Evolutionary conservation across 768 basidiomycete species (phyloP).

Genomic region (Candolleomyces aberdarensis): DNA sequence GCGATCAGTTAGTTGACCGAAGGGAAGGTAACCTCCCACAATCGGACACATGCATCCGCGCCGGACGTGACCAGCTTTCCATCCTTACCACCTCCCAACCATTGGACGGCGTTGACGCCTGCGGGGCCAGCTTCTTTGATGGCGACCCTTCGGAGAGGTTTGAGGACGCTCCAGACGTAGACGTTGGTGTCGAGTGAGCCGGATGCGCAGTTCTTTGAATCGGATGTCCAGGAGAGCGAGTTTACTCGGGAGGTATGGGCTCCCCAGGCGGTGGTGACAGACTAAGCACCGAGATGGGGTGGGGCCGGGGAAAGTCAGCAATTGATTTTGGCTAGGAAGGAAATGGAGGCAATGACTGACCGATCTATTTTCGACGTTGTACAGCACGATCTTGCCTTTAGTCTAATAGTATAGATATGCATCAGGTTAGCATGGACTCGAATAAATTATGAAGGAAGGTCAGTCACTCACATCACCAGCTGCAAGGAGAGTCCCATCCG

Average conservation of each 20-base stretch:
- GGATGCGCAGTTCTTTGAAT: constrained; percentile 76
- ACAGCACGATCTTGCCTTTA: constrained; percentile 76
- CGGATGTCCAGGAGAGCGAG: constrained; percentile 72
- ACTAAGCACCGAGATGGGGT: no score
- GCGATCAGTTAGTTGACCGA: constrained; percentile 9
- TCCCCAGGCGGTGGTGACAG: constrained; percentile 77
- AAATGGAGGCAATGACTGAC: constrained; percentile 28
- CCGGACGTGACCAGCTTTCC: constrained; percentile 68
- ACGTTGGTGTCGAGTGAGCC: constrained; percentile 93
- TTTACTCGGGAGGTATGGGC: constrained; percentile 82
- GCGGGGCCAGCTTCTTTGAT: constrained; percentile 87
- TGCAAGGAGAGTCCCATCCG: constrained; percentile 71
- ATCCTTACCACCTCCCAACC: constrained; percentile 54
- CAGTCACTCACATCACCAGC: constrained; percentile 75
- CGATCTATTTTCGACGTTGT: constrained; percentile 64
- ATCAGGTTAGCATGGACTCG: neutral
- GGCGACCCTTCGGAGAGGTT: constrained; percentile 69
- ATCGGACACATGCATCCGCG: constrained; percentile 76
- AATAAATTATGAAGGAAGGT: neutral
- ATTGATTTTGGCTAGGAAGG: neutral
- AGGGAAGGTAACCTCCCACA: constrained; percentile 64
- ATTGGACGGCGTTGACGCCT: constrained; percentile 78
- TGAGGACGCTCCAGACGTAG: constrained; percentile 79
- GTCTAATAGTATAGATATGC: constrained; percentile 43
- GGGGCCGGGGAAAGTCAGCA: constrained; percentile 5